Conservation (phyloP, 768 basidiomycete species). For the Boletus huronensis region DNA sequence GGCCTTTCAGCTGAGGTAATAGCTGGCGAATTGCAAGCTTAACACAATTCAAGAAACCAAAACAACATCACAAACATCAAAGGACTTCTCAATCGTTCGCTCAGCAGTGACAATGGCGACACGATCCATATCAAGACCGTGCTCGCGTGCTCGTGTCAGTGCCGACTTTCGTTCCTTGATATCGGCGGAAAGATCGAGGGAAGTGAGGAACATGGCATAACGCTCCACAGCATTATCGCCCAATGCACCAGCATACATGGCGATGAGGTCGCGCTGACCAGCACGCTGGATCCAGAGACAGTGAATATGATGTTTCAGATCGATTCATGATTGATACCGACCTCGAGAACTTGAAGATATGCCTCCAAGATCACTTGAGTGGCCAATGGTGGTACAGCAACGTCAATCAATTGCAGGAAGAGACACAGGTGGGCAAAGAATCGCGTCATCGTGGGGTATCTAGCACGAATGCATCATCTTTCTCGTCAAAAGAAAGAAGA, state of each 20-base stretch:
- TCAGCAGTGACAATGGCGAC: constrained; percentile 84
- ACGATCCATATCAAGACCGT: constrained; percentile 76
- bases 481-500: constrained; percentile 1
- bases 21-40: constrained; percentile 34
- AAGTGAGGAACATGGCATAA: constrained; percentile 87
- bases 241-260: constrained; percentile 88
- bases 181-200: constrained; percentile 62
- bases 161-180: constrained; percentile 64
- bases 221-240: constrained; percentile 90
- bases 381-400: constrained; percentile 66
- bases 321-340: constrained; percentile 24
- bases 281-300: constrained; percentile 44
- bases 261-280: constrained; percentile 81
- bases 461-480: constrained; percentile 24
- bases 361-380: constrained; percentile 82
- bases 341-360: constrained; percentile 87
- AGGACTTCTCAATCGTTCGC: constrained; percentile 65
- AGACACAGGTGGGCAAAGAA: constrained; percentile 95
- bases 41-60: constrained; percentile 6
- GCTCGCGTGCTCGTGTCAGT: constrained; percentile 72
- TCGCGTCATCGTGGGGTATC: constrained; percentile 69
- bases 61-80: constrained; percentile 43
- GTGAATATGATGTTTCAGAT: neutral
- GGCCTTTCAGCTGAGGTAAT: constrained; percentile 51
- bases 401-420: constrained; percentile 78